phyloP scores from a whole-genome alignment of 495 filamentous ascomycete species.

The Hyaloscypha finlandica region DNA sequence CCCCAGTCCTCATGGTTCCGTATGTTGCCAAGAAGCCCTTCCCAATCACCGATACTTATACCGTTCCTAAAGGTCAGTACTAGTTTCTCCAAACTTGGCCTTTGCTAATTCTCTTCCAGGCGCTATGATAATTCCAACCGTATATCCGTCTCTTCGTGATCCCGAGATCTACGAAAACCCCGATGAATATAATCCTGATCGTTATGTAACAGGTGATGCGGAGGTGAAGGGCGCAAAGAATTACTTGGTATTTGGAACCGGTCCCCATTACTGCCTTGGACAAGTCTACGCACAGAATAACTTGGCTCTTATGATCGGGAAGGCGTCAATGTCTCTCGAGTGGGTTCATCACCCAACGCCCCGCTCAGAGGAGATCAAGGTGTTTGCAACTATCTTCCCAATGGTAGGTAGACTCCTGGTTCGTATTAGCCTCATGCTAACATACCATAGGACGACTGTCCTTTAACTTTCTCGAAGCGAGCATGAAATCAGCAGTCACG shows the following conservation, averaged over 20 bases:
- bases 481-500: conserved; percentile 3
- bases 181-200: conserved; percentile 86
- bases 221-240: conserved; percentile 90
- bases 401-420: conserved; percentile 60
- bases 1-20: conserved; percentile 97
- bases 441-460: conserved; percentile 59
- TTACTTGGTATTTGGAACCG: conserved; percentile 95
- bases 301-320: conserved; percentile 88
- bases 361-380: conserved; percentile 89
- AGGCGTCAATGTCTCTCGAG: conserved; percentile 86
- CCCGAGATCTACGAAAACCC: conserved; percentile 90
- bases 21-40: conserved; percentile 95
- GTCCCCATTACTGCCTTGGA: conserved; percentile 95
- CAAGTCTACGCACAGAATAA: conserved; percentile 92
- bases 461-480: conserved; percentile 55
- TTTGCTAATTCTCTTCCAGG: conserved; percentile 41
- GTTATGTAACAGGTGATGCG: conserved; percentile 88
- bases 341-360: conserved; percentile 88
- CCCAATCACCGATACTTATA: conserved; percentile 86
- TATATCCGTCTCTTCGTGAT: conserved; percentile 89
- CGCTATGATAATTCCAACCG: conserved; percentile 91
- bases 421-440: conserved; percentile 2
- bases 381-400: conserved; percentile 98
- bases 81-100: neutral
- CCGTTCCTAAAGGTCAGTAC: conserved; percentile 72